Base-by-base conservation (phyloP, 495 filamentous ascomycete genomes). In the Xanthoparmelia taractica region DNA sequence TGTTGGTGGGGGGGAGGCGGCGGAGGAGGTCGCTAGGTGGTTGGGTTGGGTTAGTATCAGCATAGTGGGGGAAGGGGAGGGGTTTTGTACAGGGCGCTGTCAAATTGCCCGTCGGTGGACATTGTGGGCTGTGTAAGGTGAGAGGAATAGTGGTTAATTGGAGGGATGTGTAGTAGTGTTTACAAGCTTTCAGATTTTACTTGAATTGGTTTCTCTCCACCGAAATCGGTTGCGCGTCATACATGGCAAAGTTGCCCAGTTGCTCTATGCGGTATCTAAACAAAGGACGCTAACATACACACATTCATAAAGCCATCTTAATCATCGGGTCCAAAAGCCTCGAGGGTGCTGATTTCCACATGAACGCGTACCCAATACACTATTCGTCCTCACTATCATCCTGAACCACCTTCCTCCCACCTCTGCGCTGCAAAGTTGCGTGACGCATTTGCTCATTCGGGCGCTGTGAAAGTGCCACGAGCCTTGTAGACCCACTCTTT, bases 1-100 rank as follows among this genome's bases (percentile, higher is more conserved):
- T 97, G 74, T 91, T 85, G 73, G 92, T 92, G 11, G 94, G 94
- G 77, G 96, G 92, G 63, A 99, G 87, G 48, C 95, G 94, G 67
- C 95, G 94, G 77, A 99, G 94, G 68, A 99, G 92, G 80, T 99
- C 94, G 71, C 94, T 98, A 71, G 33, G 56, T 23, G 12, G 25
- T n/a, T 61, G 60, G 63, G 57, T 63, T 41, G 57, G 61, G 2
- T 20, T 20, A 33, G 45, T 67, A 4, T 54, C n/a, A 40, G 62
- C n/a, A 59, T 58, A 45, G 31, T 17, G 61, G 57, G 38, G 27
- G 20, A 12, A 56, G 34, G 25, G 17, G 1, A 38, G 27, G 27
- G 45, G 15, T 45, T n/a, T n/a, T 78, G 78, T 75, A 86, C 84
- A 86, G 82, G 37, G 84, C 84, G 68, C 82, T 84, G 69, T 86